phyloP scores from a whole-genome alignment of 169 alveolate genomes.

The Plasmodium inui region DNA sequence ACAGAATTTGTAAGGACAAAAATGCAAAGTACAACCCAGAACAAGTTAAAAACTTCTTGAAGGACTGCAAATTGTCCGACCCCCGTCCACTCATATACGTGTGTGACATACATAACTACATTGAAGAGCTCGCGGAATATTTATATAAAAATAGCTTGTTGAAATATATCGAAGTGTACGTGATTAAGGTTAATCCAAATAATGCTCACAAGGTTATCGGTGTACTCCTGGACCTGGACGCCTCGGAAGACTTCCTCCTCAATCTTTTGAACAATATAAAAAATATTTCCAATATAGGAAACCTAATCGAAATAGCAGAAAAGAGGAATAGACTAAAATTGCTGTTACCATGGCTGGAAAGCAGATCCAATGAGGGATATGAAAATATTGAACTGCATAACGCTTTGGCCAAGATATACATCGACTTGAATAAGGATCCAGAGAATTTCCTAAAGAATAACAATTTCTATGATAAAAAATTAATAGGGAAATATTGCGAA shows the following conservation, averaged over 20 bases:
- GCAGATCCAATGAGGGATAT: constrained; percentile 97
- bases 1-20: constrained; percentile 96
- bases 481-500: constrained; percentile 99
- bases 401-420: constrained; percentile 98
- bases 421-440: constrained; percentile 97
- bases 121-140: constrained; percentile 98
- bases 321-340: constrained; percentile 97
- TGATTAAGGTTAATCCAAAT: constrained; percentile 95
- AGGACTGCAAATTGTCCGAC: constrained; percentile 95
- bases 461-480: constrained; percentile 96
- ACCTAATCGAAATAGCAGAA: constrained; percentile 97
- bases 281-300: constrained; percentile 95
- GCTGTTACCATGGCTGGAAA: constrained; percentile 97
- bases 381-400: constrained; percentile 92
- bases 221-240: constrained; percentile 97
- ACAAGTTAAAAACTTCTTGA: constrained; percentile 96
- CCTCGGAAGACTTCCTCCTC: constrained; percentile 97
- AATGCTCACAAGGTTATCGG: constrained; percentile 98
- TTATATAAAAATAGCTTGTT: constrained; percentile 95
- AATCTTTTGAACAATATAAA: constrained; percentile 92
- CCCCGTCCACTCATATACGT: constrained; percentile 99
- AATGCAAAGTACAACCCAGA: constrained; percentile 95
- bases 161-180: constrained; percentile 98
- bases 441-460: constrained; percentile 96
- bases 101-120: constrained; percentile 98